Evolutionary conservation across 345 rosid genomes (phyloP), one percentile per base, ranked within the genome.

Genomic region (Rhodamnia rubescens): DNA sequence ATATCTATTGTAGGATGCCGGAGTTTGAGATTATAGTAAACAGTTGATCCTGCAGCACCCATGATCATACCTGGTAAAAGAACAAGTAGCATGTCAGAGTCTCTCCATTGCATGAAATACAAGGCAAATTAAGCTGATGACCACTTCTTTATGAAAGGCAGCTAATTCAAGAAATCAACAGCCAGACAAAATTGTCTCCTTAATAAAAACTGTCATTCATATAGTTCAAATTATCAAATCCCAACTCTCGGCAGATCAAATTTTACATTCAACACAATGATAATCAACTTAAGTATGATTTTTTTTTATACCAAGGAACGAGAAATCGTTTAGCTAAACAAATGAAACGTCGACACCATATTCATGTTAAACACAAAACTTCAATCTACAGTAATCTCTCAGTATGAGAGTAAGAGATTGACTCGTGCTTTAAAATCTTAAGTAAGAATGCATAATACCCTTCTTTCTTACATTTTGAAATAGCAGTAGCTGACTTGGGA

Each of bases 11-110:
- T 90, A 20, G 93, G 92, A 84, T 92, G 95, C 85, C 91, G 89
- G 53, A 90, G 88, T 86, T 86, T 91, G 57, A 91, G 89, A 83
- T 92, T 92, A 86, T 90, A 92, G 85, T 90, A 91, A 24, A 92
- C 93, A 22, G 92, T 91, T 80, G 92, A 92, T 61, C 47, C 90
- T 56, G 94, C 94, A 82, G 93, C 92, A 83, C 95, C 95, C 88
- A 90, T 90, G 58, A 92, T 90, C 93, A 92, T 92, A 85, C 93
- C 93, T 91, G 86, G 51, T 82, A 81, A 87, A 29, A 81, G 22
- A 53, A 74, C 20, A 84, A 81, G 40, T 24, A 51, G 84, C 75
- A 83, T 7, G 44, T 74, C 24, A 64, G 81, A 82, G 56, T 52
- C 53, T 50, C 53, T 50, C 40, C 42, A n/a, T 69, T 36, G 80